Percentiles rank a stretch among this genome's conserved stretches.
These are phyloP conservation scores for Lolium rigidum DNA, from an alignment of 176 grass and related monocot genomes.

Conservation along the genomic window DNA sequence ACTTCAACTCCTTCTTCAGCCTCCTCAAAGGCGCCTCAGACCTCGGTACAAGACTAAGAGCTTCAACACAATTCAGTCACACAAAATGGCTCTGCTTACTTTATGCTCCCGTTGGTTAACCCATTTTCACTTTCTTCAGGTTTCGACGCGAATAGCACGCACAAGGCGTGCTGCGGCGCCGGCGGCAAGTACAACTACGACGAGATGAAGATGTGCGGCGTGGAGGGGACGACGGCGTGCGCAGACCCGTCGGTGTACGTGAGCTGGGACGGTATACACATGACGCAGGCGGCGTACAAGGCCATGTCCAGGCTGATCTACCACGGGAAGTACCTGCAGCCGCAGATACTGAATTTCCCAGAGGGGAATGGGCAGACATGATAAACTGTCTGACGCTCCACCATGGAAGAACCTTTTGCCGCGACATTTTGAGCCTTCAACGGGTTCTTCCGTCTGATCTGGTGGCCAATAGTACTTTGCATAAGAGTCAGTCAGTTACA, in stretches of 20 bases:
- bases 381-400: not conserved
- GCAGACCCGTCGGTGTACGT: constrained; percentile 60
- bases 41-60: constrained; percentile 34
- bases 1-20: constrained; percentile 74
- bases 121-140: no score
- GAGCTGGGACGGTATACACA: constrained; percentile 96
- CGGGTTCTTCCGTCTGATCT: not conserved
- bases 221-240: constrained; percentile 48
- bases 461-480: not conserved
- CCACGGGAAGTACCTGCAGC: constrained; percentile 53
- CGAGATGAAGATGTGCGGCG: constrained; percentile 67
- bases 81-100: no score
- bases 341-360: constrained; percentile 51
- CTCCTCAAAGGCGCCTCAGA: constrained; percentile 54
- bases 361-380: not conserved
- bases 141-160: constrained; percentile 55
- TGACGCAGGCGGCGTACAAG: constrained; percentile 85
- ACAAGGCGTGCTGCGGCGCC: constrained; percentile 73
- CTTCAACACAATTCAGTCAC: no score
- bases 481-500: not conserved
- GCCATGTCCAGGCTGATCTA: constrained; percentile 57
- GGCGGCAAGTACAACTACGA: constrained; percentile 78
- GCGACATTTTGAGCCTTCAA: not conserved
- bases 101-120: no score
- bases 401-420: not conserved